These are phyloP conservation scores for Myxozyma geophila DNA, from an alignment of 805 yeast genomes.

Conservation along the genomic window DNA sequence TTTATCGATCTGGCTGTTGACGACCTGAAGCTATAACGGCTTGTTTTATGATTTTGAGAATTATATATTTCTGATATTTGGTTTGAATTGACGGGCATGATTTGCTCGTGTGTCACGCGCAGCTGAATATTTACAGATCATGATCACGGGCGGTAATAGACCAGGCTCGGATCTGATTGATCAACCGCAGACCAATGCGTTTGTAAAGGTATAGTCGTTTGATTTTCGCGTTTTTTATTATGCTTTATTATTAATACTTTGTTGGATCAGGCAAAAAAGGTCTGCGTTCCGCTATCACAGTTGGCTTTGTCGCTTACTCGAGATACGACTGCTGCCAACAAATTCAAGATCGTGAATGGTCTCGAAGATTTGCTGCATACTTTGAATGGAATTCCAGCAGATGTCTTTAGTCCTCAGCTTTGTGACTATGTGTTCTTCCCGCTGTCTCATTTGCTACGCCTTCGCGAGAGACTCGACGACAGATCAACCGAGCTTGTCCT, in stretches of 20 bases:
- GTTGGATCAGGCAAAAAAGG: slow-evolving; percentile 9
- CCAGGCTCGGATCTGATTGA: neutral
- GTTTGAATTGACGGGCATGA: neutral
- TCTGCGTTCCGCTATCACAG: slow-evolving; percentile 32
- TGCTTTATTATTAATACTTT: neutral
- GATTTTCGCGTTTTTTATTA: neutral
- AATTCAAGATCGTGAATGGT: slow-evolving; percentile 30
- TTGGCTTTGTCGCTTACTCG: slow-evolving; percentile 19
- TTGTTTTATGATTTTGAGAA: no score
- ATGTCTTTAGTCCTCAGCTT: slow-evolving; percentile 40
- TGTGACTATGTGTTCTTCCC: slow-evolving; percentile 71
- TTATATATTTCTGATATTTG: no score
- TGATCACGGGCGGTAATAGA: neutral
- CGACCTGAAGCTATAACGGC: no score
- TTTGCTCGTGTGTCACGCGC: neutral
- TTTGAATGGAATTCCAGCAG: slow-evolving; percentile 17
- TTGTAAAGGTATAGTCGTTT: neutral
- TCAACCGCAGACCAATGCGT: slow-evolving; percentile 8
- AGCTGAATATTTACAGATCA: neutral
- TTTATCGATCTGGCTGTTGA: no score
- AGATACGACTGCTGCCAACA: slow-evolving; percentile 19
- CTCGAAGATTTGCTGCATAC: slow-evolving; percentile 31
- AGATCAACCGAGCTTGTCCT: slow-evolving; percentile 54
- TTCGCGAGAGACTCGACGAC: slow-evolving; percentile 51
- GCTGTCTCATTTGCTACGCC: slow-evolving; percentile 57